Percentiles rank a stretch among this genome's conserved stretches.
phyloP scores from a whole-genome alignment of 2,329 filamentous ascomycete species.

The Cladobotryum mycophilum region DNA sequence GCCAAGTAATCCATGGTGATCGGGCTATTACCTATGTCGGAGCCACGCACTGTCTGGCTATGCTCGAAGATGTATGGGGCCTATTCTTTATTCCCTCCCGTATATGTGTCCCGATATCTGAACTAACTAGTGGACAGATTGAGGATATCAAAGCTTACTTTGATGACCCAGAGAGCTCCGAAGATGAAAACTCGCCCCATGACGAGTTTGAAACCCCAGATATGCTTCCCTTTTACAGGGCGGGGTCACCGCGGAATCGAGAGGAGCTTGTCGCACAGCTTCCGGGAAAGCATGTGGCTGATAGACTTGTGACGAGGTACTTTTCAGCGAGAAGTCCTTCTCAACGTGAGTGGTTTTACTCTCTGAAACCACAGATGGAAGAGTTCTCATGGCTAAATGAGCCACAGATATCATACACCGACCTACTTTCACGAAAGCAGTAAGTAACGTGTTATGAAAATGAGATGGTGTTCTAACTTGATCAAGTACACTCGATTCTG shows the following conservation, averaged over 20 bases:
- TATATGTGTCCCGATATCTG: background rate
- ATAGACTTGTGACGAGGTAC: conserved; percentile 46
- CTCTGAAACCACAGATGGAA: background rate
- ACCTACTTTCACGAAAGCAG: conserved; percentile 43
- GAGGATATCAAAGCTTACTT: conserved; percentile 55
- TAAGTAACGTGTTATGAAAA: conserved; percentile 17
- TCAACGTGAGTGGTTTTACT: conserved; percentile 33
- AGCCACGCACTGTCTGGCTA: conserved; percentile 55
- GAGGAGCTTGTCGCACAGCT: conserved; percentile 42
- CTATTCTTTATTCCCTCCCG: background rate
- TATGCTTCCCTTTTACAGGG: conserved; percentile 35
- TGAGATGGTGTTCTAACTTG: conserved; percentile 1
- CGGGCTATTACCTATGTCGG: conserved; percentile 48
- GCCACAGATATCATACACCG: conserved; percentile 46
- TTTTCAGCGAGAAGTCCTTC: conserved; percentile 49
- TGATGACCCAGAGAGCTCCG: conserved; percentile 37
- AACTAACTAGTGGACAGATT: conserved; percentile 35
- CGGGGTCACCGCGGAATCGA: conserved; percentile 32
- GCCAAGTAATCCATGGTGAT: conserved; percentile 38
- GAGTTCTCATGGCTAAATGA: background rate
- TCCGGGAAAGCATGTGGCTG: conserved; percentile 40
- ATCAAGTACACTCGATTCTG: conserved; percentile 44
- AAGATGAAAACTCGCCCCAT: conserved; percentile 26
- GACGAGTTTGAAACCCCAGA: conserved; percentile 35
- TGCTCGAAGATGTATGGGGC: conserved; percentile 48